Evolutionary conservation across 176 grass and related monocot genomes (phyloP).

Genomic region (Chrysopogon serrulatus): DNA sequence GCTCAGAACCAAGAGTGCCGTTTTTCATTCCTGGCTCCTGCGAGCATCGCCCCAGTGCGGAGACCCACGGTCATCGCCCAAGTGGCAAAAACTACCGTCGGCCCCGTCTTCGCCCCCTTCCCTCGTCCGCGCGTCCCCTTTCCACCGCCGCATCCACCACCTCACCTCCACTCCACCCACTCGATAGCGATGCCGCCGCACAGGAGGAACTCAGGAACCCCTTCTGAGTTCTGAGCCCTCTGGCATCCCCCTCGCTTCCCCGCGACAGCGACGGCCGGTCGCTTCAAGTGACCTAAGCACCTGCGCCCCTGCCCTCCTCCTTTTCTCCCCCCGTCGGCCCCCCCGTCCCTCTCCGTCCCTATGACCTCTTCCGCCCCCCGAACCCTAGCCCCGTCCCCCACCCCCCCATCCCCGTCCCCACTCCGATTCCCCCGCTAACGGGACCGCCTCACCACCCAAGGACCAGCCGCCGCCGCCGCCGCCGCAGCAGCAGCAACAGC

Average conservation of each 20-base stretch:
- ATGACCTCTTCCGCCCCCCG: conserved; percentile 74
- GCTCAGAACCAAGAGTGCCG: too few relatives aligned
- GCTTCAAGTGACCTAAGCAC: conserved; percentile 52
- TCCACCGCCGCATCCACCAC: conserved; percentile 24
- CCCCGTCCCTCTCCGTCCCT: conserved; percentile 36
- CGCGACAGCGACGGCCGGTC: conserved; percentile 74
- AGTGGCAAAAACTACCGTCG: neutral
- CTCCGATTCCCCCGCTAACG: conserved; percentile 26
- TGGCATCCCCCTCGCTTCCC: neutral
- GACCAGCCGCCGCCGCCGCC: conserved; percentile 12
- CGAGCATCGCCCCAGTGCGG: neutral
- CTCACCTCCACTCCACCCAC: conserved; percentile 25
- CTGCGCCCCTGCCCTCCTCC: neutral
- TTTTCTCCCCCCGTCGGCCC: neutral
- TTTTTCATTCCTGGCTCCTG: too few relatives aligned
- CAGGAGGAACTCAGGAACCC: neutral
- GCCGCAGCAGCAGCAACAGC: conserved; percentile 3
- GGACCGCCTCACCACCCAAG: conserved; percentile 22
- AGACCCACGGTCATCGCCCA: neutral
- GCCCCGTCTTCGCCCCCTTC: neutral
- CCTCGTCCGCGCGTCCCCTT: neutral
- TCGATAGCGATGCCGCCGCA: conserved; percentile 44
- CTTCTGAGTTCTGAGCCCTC: too few relatives aligned
- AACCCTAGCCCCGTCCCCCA: conserved; percentile 58
- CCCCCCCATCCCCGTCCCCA: conserved; percentile 15